Base-by-base conservation (phyloP, 495 filamentous ascomycete genomes). In the Talaromyces liani region DNA sequence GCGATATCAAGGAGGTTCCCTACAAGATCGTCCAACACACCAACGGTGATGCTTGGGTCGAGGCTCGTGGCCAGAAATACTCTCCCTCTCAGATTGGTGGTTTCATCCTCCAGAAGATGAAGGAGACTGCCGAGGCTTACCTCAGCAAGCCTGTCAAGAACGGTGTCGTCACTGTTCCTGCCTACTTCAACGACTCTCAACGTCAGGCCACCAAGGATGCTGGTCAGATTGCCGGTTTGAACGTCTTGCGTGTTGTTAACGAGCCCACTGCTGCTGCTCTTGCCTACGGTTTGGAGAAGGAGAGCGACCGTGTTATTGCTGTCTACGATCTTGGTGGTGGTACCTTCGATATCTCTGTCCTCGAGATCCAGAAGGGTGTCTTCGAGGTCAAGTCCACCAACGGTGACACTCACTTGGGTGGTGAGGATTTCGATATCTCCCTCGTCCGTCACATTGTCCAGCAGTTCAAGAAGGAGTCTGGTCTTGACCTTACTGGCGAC, bases 301-400 rank as follows among this genome's bases (percentile, higher is more conserved):
- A 95, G 73, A 82, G 84, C 56, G 93, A 97, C 80, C 86, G 89
- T 64, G 79, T 98, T 63, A 90, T 97, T 72, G 93, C 93, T 65
- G 93, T 97, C 72, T 97, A 95, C 82, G 94, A 98, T 87, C 84
- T 98, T 66, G 94, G 94, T 80, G 94, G 93, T 84, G 93, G 93
- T 85, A 97, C 93, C 70, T 97, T 97, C 78, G 93, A 97, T 91
- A 94, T 97, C 76, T 97, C 93, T 57, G 87, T 97, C 64, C 86
- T 97, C 39, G 93, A 97, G 80, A 97, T 97, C 74, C 93, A 97
- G 83, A 92, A 91, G 79, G 93, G 93, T 72, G 93, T 97, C 49
- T 97, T 97, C 77, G 93, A 97, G 82, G 93, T 97, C 74, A 97
- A 97, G 85, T 96, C 93, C 16, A 97, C 93, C 81, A 97, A 97